Base-by-base conservation (phyloP, 495 filamentous ascomycete genomes). In the Venustampulla echinocandica region DNA sequence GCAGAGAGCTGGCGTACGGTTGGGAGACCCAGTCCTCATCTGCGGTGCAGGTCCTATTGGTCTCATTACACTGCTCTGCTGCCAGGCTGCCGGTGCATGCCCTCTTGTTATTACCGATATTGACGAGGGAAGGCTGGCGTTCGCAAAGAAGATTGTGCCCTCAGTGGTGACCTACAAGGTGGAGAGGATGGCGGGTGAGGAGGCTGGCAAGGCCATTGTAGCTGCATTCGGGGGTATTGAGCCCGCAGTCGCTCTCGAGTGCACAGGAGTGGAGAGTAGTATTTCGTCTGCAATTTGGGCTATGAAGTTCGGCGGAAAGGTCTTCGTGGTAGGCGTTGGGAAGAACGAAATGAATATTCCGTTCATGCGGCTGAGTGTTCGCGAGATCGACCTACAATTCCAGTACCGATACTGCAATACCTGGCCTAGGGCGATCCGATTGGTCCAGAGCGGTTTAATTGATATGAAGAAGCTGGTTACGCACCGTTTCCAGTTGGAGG, bases 381-480 rank as follows among this genome's bases (percentile, higher is more conserved):
- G 86, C 57, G 90, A 97, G 69, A 81, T 97, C 56, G 90, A 95
- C 63, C 66, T 97, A 46, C 84, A 90, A 68, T 93, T 94, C 67
- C 90, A 95, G 72, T 95, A 97, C 68, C 78, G 90, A 44, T 95
- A 95, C 69, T 75, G 72, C 68, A 97, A 95, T 70, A 94, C 85
- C 37, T 97, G 90, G 90, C 90, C 90, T 38, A 73, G 84, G 42
- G 90, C 90, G 34, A 95, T 97, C 49, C 78, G 90, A 40, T 69
- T 97, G 39, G 75, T 95, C 14, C 77, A 84, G 69, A 85, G 81
- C 57, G 85, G 85, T 10, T 74, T 95, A 19, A 74, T 95, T 57
- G 77, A 93, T 56, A 66, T 95, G 59, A 71, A 71, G 58, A 81
- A 75, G 64, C 70, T 97, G 38, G 85, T 94, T 18, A 95, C 90